phyloP scores from a whole-genome alignment of 2,329 filamentous ascomycete genomes.

The Cercospora berteroae region DNA sequence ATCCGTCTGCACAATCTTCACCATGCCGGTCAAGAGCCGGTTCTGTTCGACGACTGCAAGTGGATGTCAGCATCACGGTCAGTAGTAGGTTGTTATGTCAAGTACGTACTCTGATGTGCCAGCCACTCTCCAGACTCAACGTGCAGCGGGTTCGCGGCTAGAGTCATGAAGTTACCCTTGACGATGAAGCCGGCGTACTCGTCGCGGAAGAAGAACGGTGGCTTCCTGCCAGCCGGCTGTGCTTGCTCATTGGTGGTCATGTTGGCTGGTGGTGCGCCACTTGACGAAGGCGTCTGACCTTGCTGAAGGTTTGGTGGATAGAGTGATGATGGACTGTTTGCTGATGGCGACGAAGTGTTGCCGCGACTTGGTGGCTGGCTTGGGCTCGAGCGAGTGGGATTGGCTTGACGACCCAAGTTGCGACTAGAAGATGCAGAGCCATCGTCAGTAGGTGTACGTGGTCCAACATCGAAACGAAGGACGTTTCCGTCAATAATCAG shows the following conservation, averaged over 20 bases:
- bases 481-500: not conserved
- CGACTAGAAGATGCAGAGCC: slow-evolving; percentile 27
- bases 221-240: slow-evolving; percentile 31
- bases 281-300: slow-evolving; percentile 36
- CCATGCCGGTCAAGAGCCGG: slow-evolving; percentile 82
- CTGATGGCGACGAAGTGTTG: slow-evolving; percentile 36
- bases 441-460: slow-evolving; percentile 7
- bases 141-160: slow-evolving; percentile 88
- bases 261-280: slow-evolving; percentile 50
- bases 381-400: slow-evolving; percentile 27
- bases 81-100: not conserved
- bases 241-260: slow-evolving; percentile 66
- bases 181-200: slow-evolving; percentile 81
- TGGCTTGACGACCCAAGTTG: slow-evolving; percentile 35
- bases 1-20: slow-evolving; percentile 74
- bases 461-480: not conserved
- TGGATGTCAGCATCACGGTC: not conserved
- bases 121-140: slow-evolving; percentile 95
- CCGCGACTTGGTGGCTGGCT: slow-evolving; percentile 34
- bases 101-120: slow-evolving; percentile 78
- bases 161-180: slow-evolving; percentile 95
- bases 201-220: slow-evolving; percentile 71
- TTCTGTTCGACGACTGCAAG: slow-evolving; percentile 83
- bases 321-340: slow-evolving; percentile 34
- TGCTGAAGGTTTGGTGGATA: slow-evolving; percentile 30